These are phyloP conservation scores for Ophiocordyceps camponoti-floridani DNA, from an alignment of 2,329 filamentous ascomycete species.

Conservation along the genomic window DNA sequence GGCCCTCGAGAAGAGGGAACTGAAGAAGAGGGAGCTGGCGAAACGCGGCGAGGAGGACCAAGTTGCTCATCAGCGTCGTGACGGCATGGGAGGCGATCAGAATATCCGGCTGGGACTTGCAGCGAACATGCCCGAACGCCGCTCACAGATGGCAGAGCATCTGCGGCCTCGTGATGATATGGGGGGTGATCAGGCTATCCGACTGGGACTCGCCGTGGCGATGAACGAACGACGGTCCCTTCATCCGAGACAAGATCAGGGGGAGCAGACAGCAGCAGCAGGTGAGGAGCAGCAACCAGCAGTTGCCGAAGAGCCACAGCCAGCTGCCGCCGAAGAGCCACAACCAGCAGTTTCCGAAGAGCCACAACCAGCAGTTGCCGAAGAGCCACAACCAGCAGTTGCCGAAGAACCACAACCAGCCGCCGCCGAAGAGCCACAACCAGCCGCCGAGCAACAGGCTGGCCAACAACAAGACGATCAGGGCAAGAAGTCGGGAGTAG, in stretches of 20 bases:
- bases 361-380: neutral
- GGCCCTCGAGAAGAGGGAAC: slow-evolving; percentile 11
- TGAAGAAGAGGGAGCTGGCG: slow-evolving; percentile 1
- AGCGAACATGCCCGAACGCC: neutral
- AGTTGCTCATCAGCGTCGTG: neutral
- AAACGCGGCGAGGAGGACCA: neutral
- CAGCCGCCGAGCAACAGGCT: too few species aligned
- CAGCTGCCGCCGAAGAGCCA: neutral
- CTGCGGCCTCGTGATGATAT: neutral
- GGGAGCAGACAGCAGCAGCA: neutral
- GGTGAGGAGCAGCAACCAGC: neutral
- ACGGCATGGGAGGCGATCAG: neutral
- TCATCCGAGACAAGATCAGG: neutral
- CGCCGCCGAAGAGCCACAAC: neutral
- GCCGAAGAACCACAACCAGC: neutral
- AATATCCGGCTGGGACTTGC: neutral
- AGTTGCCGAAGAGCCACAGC: neutral
- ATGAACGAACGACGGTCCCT: neutral
- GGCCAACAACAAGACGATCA: neutral
- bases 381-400: neutral
- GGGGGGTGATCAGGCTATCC: neutral
- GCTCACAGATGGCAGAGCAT: neutral
- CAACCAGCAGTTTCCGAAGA: too few species aligned
- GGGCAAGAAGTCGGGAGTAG: slow-evolving; percentile 9
- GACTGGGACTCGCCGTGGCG: neutral